These are phyloP conservation scores for Fusarium citri DNA, from an alignment of 2,329 filamentous ascomycete genomes.

Conservation along the genomic window DNA sequence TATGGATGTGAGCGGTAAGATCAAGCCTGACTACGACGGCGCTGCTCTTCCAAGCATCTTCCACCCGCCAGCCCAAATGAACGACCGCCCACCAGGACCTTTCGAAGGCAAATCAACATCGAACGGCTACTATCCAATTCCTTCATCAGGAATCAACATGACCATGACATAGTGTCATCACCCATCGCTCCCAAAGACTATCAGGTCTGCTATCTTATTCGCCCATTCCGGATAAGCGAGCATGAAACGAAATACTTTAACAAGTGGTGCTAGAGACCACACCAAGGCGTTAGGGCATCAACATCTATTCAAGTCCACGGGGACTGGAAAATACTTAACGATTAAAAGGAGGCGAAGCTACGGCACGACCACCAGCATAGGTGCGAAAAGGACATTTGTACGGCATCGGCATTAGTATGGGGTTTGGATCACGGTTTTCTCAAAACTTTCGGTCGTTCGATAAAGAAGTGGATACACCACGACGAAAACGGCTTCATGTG, in stretches of 20 bases:
- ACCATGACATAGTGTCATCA: constrained; percentile 46
- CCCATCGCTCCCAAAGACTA: neutral
- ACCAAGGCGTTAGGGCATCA: constrained; percentile 18
- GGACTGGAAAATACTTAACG: neutral
- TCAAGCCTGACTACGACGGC: constrained; percentile 63
- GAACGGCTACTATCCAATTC: constrained; percentile 65
- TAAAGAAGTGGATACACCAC: constrained; percentile 9
- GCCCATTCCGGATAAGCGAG: neutral
- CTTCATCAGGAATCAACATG: constrained; percentile 62
- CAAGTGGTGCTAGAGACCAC: constrained; percentile 7
- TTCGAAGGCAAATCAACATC: constrained; percentile 66
- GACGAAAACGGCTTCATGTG: constrained; percentile 6
- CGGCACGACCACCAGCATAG: constrained; percentile 8
- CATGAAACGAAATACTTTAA: neutral
- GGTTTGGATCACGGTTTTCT: constrained; percentile 25
- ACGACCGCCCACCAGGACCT: constrained; percentile 55
- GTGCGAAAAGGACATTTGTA: constrained; percentile 1
- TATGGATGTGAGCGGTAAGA: constrained; percentile 53
- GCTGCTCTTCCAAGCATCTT: constrained; percentile 60
- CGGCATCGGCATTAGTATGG: constrained; percentile 34
- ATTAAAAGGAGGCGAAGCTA: constrained; percentile 6
- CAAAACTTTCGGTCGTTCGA: constrained; percentile 36
- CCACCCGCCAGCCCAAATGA: constrained; percentile 55
- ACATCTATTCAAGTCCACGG: neutral
- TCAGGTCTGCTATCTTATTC: neutral